These are phyloP conservation scores for Saccharomycopsis oosterbeekiorum DNA, from an alignment of 805 yeast species.

Conservation along the genomic window DNA sequence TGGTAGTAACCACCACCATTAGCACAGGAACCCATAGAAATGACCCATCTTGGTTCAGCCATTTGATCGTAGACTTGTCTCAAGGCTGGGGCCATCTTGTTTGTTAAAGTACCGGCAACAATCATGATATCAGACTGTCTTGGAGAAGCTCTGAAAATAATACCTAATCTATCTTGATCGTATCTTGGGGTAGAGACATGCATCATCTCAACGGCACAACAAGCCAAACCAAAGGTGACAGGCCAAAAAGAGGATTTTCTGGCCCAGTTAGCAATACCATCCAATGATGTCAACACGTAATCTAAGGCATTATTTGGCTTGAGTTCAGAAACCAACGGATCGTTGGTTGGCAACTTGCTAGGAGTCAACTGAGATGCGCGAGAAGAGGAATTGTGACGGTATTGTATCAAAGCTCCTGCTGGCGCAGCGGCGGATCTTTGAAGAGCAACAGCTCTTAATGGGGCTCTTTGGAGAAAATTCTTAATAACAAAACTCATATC, in stretches of 20 bases:
- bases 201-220: constrained; percentile 96
- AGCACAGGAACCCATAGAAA: constrained; percentile 91
- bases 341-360: constrained; percentile 48
- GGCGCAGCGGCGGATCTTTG: constrained; percentile 2
- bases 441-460: constrained; percentile 8
- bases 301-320: constrained; percentile 55
- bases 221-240: constrained; percentile 82
- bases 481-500: constrained; percentile 16
- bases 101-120: constrained; percentile 85
- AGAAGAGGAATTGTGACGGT: constrained; percentile 14
- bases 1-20: constrained; percentile 92
- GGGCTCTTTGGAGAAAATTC: constrained; percentile 6
- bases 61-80: constrained; percentile 90
- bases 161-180: constrained; percentile 87
- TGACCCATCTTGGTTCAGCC: constrained; percentile 94
- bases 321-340: constrained; percentile 60
- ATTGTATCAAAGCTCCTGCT: constrained; percentile 11
- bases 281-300: constrained; percentile 74
- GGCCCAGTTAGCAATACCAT: constrained; percentile 82
- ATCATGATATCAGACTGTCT: constrained; percentile 89
- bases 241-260: constrained; percentile 92
- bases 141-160: constrained; percentile 88
- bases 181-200: constrained; percentile 85
- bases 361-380: constrained; percentile 32
- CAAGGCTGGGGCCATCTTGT: constrained; percentile 89